A percentile compares a stretch with the other conserved stretches of the same genome.
Evolutionary conservation across 495 filamentous ascomycete genomes (phyloP).

Genomic region (Penicillium arizonense): DNA sequence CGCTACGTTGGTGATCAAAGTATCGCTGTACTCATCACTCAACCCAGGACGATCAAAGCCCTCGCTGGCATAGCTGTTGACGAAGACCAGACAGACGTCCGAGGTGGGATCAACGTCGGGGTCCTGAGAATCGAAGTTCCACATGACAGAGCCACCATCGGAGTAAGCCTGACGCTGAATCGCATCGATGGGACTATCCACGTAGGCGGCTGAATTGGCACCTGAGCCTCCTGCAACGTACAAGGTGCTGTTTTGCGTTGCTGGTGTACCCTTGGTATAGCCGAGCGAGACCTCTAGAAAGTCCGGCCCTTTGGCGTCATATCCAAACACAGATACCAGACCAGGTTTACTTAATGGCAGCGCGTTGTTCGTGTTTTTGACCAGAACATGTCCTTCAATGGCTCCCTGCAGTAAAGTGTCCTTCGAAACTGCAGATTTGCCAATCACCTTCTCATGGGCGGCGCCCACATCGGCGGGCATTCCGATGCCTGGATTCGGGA

Average conservation of each 20-base stretch:
- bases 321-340: slow-evolving; percentile 66
- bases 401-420: slow-evolving; percentile 52
- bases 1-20: slow-evolving; percentile 52
- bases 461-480: slow-evolving; percentile 62
- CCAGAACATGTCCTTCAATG: slow-evolving; percentile 63
- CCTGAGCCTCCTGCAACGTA: slow-evolving; percentile 66
- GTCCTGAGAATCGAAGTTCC: slow-evolving; percentile 38
- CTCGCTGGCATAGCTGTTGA: slow-evolving; percentile 58
- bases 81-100: slow-evolving; percentile 60
- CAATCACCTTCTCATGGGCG: slow-evolving; percentile 63
- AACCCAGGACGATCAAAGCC: slow-evolving; percentile 53
- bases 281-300: slow-evolving; percentile 53
- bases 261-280: background rate
- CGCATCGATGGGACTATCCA: slow-evolving; percentile 56
- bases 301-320: slow-evolving; percentile 63
- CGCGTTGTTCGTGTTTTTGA: slow-evolving; percentile 66
- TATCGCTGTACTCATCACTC: slow-evolving; percentile 49
- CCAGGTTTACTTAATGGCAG: slow-evolving; percentile 60
- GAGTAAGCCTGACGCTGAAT: slow-evolving; percentile 47
- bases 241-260: slow-evolving; percentile 49
- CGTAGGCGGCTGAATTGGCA: slow-evolving; percentile 55
- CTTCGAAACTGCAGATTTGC: slow-evolving; percentile 49
- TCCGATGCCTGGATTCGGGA: slow-evolving; percentile 54
- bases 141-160: slow-evolving; percentile 42
- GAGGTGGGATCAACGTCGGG: slow-evolving; percentile 41